Evolutionary conservation across 2,329 filamentous ascomycete genomes (phyloP).

Genomic region (Cytospora mali): DNA sequence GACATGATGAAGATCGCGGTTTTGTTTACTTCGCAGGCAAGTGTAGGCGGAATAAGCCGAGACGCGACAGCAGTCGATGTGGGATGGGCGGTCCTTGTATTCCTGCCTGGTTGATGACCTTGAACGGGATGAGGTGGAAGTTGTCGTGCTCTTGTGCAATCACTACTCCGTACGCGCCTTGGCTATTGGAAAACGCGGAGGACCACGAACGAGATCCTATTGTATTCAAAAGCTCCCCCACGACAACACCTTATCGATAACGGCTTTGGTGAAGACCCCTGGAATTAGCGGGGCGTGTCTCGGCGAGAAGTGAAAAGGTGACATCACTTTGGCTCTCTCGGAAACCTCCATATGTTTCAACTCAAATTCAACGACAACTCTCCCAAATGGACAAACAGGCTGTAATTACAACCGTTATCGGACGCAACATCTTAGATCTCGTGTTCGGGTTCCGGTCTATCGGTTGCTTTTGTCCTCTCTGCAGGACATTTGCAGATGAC

Average conservation of each 20-base stretch:
- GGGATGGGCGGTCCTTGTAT: neutral
- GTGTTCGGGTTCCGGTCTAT: neutral
- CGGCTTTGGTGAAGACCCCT: neutral
- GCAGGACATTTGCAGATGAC: neutral
- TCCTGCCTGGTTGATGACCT: neutral
- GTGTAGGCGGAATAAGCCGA: neutral
- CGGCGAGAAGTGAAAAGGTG: neutral
- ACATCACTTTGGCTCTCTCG: constrained; percentile 16
- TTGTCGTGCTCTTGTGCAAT: neutral
- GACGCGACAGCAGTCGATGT: neutral
- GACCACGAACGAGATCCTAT: neutral
- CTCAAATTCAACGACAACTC: constrained; percentile 15
- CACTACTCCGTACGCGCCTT: neutral
- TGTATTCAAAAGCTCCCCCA: neutral
- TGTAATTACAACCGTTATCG: neutral
- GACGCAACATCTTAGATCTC: neutral
- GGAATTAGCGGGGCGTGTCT: neutral
- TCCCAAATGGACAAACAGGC: neutral
- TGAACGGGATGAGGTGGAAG: neutral
- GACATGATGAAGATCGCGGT: constrained; percentile 56
- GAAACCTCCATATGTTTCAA: constrained; percentile 9
- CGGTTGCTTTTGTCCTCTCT: neutral
- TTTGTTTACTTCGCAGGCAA: constrained; percentile 20
- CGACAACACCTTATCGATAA: constrained; percentile 20
- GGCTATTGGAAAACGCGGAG: neutral